These are phyloP conservation scores for Bruguiera sexangula DNA, from an alignment of 345 rosid genomes.

Conservation along the genomic window DNA sequence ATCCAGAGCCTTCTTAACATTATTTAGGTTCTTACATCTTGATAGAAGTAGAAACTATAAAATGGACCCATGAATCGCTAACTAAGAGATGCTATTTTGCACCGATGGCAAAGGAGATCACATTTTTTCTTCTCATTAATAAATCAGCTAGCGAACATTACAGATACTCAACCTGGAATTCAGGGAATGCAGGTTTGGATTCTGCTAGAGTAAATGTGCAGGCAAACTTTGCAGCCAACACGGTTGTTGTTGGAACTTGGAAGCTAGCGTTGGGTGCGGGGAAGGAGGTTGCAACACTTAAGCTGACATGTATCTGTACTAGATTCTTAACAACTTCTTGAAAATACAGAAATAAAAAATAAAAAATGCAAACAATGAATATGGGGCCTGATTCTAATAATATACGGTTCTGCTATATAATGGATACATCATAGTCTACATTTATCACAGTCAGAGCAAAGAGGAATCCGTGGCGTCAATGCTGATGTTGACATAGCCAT, in stretches of 20 bases:
- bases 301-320: constrained; percentile 17
- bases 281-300: constrained; percentile 16
- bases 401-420: constrained; percentile 7
- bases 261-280: not conserved
- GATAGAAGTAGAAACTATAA: too few relatives aligned
- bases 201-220: too few relatives aligned
- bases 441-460: constrained; percentile 20
- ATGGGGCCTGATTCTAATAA: not conserved
- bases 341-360: not conserved
- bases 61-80: too few relatives aligned
- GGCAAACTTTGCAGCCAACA: too few relatives aligned
- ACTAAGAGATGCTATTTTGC: too few relatives aligned
- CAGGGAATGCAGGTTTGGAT: too few relatives aligned
- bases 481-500: constrained; percentile 46
- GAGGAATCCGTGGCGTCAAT: constrained; percentile 38
- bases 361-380: not conserved
- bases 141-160: too few relatives aligned
- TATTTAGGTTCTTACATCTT: too few relatives aligned
- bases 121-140: too few relatives aligned
- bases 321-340: constrained; percentile 6
- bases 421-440: constrained; percentile 25
- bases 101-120: too few relatives aligned
- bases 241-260: not conserved
- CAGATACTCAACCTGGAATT: too few relatives aligned
- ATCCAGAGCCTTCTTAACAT: too few relatives aligned